Percentiles rank a stretch among this genome's conserved stretches.
Evolutionary conservation across 257 asterid genomes (phyloP).

Genomic region (Ocimum tenuiflorum): DNA sequence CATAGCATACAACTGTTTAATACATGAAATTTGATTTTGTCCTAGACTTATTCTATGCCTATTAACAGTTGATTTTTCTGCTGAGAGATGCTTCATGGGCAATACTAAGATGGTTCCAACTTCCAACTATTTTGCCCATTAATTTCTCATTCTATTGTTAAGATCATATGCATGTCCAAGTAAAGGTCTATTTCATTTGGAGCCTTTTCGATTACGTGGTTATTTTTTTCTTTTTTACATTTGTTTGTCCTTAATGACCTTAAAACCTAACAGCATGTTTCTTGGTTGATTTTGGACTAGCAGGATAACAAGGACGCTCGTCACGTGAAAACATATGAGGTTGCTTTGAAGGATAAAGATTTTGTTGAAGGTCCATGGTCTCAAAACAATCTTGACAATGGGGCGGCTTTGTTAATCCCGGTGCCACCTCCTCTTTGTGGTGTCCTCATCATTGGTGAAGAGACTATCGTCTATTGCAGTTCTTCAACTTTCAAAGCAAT

Average conservation of each 20-base stretch:
- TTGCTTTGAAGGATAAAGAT: slow-evolving; percentile 79
- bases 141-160: background rate
- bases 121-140: background rate
- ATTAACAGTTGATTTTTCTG: background rate
- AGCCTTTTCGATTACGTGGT: background rate
- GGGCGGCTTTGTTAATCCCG: slow-evolving; percentile 84
- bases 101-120: slow-evolving; percentile 1
- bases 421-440: slow-evolving; percentile 94
- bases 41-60: background rate
- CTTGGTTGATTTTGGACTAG: slow-evolving; percentile 13
- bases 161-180: background rate
- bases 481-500: slow-evolving; percentile 79
- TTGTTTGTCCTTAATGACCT: background rate
- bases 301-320: slow-evolving; percentile 94
- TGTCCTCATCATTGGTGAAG: slow-evolving; percentile 89
- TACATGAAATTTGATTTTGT: slow-evolving; percentile 8
- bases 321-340: slow-evolving; percentile 85
- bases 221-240: background rate
- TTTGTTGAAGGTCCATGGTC: slow-evolving; percentile 96
- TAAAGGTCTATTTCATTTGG: background rate
- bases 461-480: slow-evolving; percentile 81
- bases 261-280: background rate
- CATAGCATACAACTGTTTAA: background rate
- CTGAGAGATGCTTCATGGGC: slow-evolving; percentile 5
- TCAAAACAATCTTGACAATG: slow-evolving; percentile 88